Evolutionary conservation across 768 basidiomycete species (phyloP), one percentile per base, ranked within the genome.

Genomic region (Rhodotorula babjevae): DNA sequence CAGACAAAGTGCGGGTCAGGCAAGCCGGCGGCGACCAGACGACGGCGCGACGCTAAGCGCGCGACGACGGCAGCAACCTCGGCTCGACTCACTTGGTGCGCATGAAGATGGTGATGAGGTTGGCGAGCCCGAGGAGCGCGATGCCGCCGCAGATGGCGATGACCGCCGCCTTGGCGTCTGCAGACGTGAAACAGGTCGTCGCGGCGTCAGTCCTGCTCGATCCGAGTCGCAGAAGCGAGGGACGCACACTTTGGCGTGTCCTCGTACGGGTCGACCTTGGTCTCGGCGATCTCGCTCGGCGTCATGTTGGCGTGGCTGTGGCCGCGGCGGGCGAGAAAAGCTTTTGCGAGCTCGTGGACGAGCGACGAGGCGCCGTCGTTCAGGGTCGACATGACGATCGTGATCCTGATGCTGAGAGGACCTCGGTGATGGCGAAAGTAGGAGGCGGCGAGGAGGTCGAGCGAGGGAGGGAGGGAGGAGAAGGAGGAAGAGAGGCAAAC

Each of bases 261-360:
- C 7, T 68, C 69, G 65, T 69, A 76, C 47, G 76, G 76, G 25
- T 76, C 75, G 27, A 67, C 25, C 23, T 65, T 69, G 60, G 64
- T 73, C 57, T 76, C 75, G 2, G 68, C 72, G 65, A 53, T 68
- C 53, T 76, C 75, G 16, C 72, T 25, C 3, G 63, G 52, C 1
- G 76, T 76, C 31, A 40, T 69, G 10, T 14, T 49, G 33, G 29
- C 19, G 0, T 58, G 14, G 40, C 58, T 56, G 47, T 72, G 71
- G 2, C 64, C n/a, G 31, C 29, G 52, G 14, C 19, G 46, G 19
- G 61, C 15, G 16, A 64, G 68, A 3, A 42, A 44, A 11, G 2
- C 8, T 29, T 21, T 52, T 46, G 49, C 44, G 18, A 23, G n/a
- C 44, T 44, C 63, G 58, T 18, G 8, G 11, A 47, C 44, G 27